A percentile compares a stretch with the other conserved stretches of the same genome.
These are phyloP conservation scores for Colletotrichum sp. DNA, from an alignment of 2,329 filamentous ascomycete species.

Conservation along the genomic window DNA sequence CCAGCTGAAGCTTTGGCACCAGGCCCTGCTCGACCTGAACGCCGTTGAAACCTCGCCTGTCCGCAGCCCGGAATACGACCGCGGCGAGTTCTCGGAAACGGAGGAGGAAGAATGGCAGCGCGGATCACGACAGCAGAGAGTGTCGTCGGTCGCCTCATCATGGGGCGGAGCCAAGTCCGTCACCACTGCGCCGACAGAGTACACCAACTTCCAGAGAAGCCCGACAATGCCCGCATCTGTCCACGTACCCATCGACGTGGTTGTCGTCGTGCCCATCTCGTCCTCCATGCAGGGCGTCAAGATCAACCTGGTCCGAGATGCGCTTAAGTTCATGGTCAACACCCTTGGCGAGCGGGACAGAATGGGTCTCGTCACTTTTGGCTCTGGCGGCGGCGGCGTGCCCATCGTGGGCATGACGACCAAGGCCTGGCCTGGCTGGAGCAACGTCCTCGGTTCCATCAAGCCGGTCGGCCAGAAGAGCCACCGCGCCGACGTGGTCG, in stretches of 20 bases:
- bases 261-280: conserved; percentile 95
- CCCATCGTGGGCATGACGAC: conserved; percentile 98
- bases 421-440: conserved; percentile 92
- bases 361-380: conserved; percentile 97
- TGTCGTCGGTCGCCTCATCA: conserved; percentile 81
- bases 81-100: conserved; percentile 76
- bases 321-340: conserved; percentile 88
- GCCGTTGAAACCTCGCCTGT: conserved; percentile 67
- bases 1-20: conserved; percentile 90
- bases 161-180: conserved; percentile 84
- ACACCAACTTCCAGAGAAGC: conserved; percentile 73
- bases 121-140: conserved; percentile 63
- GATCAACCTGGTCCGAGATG: conserved; percentile 91
- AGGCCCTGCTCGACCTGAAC: conserved; percentile 84
- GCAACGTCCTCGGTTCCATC: conserved; percentile 83
- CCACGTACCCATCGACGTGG: conserved; percentile 93
- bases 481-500: conserved; percentile 92
- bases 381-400: conserved; percentile 90
- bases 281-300: conserved; percentile 99
- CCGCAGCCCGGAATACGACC: conserved; percentile 79
- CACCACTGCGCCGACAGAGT: conserved; percentile 90
- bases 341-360: conserved; percentile 91
- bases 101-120: conserved; percentile 91
- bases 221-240: conserved; percentile 56
- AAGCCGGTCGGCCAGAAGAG: conserved; percentile 96